Evolutionary conservation across 306 rosid species (phyloP), one percentile per base, ranked within the genome.

Genomic region (cucumber (Cucumis sativus)): DNA sequence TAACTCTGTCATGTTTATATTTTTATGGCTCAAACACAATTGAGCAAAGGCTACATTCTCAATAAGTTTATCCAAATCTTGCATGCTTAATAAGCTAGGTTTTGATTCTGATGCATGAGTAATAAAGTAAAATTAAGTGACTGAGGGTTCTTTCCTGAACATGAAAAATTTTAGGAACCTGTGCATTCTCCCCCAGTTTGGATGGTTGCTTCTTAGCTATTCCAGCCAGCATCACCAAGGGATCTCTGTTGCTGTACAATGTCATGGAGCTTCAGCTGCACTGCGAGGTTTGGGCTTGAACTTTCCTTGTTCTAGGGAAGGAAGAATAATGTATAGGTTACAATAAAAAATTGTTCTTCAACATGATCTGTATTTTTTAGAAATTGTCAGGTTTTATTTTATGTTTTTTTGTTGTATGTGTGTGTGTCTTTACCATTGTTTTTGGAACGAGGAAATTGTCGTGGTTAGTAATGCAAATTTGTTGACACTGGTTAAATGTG

Each of bases 201-300:
- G 96, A 90, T 77, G 87, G 89, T 78, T 94, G 97, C 87, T 94
- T 86, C 85, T 78, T 91, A 84, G 98, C 97, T 79, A 90, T 94
- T 82, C 98, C 97, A 81, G 93, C 97, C 40, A 90, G 98, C 88
- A 86, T 86, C 77, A 77, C 85, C 54, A 90, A 85, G 85, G 98
- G 98, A 80, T 90, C 96, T 68, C 86, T 88, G 40, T 83, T 94
- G 88, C 78, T 94, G 85, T 94, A 94, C 86, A 92, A 92, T 78
- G 96, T 87, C 74, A 90, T 92, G 96, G 96, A 94, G 71, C 84
- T 74, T 74, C 92, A 79, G 77, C 87, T 88, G 83, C 98, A 90
- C 82, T 94, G 96, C 88, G 97, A 92, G 98, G 98, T 94, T 84
- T 81, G 84, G 81, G 23, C 78, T 77, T 75, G 67, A 76, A 20